Conservation (phyloP, 257 asterid genomes). For the Nicotiana obtusifolia region DNA sequence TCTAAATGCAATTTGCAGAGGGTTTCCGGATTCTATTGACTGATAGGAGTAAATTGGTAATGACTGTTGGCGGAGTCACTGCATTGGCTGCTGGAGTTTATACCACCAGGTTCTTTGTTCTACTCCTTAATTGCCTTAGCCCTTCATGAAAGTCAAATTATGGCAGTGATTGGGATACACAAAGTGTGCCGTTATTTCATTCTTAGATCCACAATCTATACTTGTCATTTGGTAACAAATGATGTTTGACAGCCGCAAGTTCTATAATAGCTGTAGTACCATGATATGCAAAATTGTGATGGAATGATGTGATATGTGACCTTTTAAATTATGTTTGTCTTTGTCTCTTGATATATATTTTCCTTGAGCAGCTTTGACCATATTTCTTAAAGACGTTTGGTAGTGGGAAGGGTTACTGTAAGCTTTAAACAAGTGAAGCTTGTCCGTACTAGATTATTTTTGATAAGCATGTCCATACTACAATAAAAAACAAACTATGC, state of each 20-base stretch:
- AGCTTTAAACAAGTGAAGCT: background rate
- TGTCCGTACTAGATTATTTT: background rate
- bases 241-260: background rate
- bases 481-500: too few species aligned
- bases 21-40: constrained; percentile 72
- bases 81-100: constrained; percentile 98
- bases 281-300: background rate
- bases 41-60: constrained; percentile 74
- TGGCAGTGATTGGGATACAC: background rate
- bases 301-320: background rate
- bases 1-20: constrained; percentile 41
- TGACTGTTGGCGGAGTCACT: constrained; percentile 96
- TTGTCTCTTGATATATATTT: background rate
- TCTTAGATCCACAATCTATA: background rate
- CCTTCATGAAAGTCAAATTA: background rate
- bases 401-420: background rate
- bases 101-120: constrained; percentile 69
- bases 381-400: background rate
- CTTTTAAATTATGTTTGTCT: background rate
- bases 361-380: background rate
- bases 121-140: background rate
- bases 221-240: background rate
- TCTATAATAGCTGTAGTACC: background rate
- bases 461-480: too few species aligned
- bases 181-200: background rate